Base-by-base conservation (phyloP, 2,329 filamentous ascomycete species). In the Colletotrichum sp. region DNA sequence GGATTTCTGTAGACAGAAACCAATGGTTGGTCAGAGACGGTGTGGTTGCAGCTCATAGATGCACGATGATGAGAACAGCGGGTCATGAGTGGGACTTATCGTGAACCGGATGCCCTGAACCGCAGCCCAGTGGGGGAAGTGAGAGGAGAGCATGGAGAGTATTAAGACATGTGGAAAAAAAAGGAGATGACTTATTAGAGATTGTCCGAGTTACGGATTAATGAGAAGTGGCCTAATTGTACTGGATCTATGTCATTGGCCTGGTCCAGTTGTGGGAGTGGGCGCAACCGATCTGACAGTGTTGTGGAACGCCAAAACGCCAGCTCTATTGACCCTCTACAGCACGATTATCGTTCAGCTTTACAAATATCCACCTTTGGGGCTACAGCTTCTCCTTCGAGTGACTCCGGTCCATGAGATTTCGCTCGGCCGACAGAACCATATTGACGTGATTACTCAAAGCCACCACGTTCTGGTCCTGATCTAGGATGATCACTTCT, bases 401-500 rank as follows among this genome's bases (percentile, higher is more conserved):
- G 9, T 74, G 64, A 44, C 69, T 77, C 4, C 77, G 65, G n/a
- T 75, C 72, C 15, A 67, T 68, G 61, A 78, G 29, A 25, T 79
- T 79, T 29, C 78, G 69, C n/a, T 77, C 78, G 2, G 75, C 66
- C 6, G 78, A 69, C 12, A 79, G 6, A 7, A 79, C 67, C 77
- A 79, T 64, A 39, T 71, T 76, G 12, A 79, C 68, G 15, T 79
- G 78, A 3, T 57, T 77, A 12, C 78, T 78, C 29, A 84, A 63
- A 2, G 82, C 82, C 19, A 86, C 79, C 25, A 86, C 27, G 7
- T 83, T 79, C 0, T 80, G 83, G 0, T 75, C 25, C 2, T 32
- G 32, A 49, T 96, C 93, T 82, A 93, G 83, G 4, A 96, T 85
- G 32, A 92, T 85, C 27, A 96, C 88, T 78, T 96, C 94, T 62